These are phyloP conservation scores for Zarea fungicola DNA, from an alignment of 2,329 filamentous ascomycete species.

Conservation along the genomic window DNA sequence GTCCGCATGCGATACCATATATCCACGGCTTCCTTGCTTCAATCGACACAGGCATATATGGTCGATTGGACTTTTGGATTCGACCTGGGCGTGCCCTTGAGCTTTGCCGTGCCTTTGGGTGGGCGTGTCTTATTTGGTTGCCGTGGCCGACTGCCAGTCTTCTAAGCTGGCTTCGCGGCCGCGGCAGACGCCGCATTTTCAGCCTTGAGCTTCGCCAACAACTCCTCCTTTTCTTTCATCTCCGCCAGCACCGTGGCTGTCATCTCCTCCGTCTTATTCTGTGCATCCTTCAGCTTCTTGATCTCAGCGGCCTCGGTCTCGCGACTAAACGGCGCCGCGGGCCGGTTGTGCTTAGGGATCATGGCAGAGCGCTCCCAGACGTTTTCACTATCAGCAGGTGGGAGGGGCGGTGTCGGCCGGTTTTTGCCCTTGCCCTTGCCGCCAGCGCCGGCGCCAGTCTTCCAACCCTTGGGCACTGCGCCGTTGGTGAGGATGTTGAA, in stretches of 20 bases:
- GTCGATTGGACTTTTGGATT: background rate
- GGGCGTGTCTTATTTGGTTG: conserved; percentile 1
- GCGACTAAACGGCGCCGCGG: conserved; percentile 67
- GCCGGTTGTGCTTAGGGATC: conserved; percentile 62
- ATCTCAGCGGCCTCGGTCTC: conserved; percentile 63
- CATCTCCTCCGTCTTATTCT: conserved; percentile 58
- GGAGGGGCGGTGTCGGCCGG: conserved; percentile 34
- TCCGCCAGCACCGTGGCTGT: conserved; percentile 53
- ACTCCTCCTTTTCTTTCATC: conserved; percentile 60
- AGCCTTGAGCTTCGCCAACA: conserved; percentile 55
- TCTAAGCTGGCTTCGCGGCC: conserved; percentile 26
- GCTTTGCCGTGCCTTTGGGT: conserved; percentile 2
- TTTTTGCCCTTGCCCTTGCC: conserved; percentile 48
- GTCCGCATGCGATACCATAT: too few relatives aligned
- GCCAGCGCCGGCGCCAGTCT: conserved; percentile 23
- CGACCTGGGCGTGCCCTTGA: background rate
- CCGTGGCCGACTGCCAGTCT: conserved; percentile 4
- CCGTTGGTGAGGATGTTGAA: conserved; percentile 80
- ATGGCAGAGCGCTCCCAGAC: conserved; percentile 66
- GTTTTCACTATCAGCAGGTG: conserved; percentile 38
- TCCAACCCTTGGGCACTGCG: conserved; percentile 47
- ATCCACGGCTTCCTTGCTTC: too few relatives aligned
- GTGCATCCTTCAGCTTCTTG: conserved; percentile 57
- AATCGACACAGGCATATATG: too few relatives aligned
- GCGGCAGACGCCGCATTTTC: conserved; percentile 44